Conservation (phyloP, 1,284 basidiomycete genomes). For the Moesziomyces antarcticus region DNA sequence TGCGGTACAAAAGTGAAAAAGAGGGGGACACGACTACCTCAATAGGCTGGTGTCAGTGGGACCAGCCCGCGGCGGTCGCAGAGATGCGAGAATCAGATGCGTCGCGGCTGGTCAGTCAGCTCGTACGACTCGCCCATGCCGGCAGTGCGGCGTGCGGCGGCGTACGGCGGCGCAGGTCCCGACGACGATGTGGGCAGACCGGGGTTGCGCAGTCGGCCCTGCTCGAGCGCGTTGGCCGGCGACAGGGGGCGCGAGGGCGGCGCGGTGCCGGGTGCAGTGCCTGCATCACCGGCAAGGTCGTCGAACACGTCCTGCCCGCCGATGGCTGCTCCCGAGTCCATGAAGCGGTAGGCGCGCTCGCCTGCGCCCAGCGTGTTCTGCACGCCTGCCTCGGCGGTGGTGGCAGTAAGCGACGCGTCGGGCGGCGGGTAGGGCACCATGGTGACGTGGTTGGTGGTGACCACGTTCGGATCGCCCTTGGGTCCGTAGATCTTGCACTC, state of each 20-base stretch:
- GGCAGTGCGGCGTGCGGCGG: conserved; percentile 14
- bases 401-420: conserved; percentile 16
- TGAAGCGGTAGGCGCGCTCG: conserved; percentile 41
- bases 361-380: conserved; percentile 33
- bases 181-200: conserved; percentile 32
- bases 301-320: conserved; percentile 44
- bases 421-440: conserved; percentile 42
- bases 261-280: conserved; percentile 34
- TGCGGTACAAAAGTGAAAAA: neutral
- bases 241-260: conserved; percentile 41
- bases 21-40: too few species aligned
- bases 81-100: conserved; percentile 6
- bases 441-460: conserved; percentile 26
- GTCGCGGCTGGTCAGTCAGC: conserved; percentile 32
- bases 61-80: too few species aligned
- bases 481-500: conserved; percentile 83
- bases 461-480: conserved; percentile 70
- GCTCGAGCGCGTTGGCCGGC: conserved; percentile 46
- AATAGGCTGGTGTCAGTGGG: neutral
- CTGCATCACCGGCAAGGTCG: conserved; percentile 12
- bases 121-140: conserved; percentile 38
- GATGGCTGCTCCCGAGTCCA: conserved; percentile 39
- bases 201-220: conserved; percentile 32
- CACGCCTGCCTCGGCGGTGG: conserved; percentile 29
- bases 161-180: conserved; percentile 32